Base-by-base conservation (phyloP, 768 basidiomycete genomes). In the Gymnopilus dilepis region DNA sequence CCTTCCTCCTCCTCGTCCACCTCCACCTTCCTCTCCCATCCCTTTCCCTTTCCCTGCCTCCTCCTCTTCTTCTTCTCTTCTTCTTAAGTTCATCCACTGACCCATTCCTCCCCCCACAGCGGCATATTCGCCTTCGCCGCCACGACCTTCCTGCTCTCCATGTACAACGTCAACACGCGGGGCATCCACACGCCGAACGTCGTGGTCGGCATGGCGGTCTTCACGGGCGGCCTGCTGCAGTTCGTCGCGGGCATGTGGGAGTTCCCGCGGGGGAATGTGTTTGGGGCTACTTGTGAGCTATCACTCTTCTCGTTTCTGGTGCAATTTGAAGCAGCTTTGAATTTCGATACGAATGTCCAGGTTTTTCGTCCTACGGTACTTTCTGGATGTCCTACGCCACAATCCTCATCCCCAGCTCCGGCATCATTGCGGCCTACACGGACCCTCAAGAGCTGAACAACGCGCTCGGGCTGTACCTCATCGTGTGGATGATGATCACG, bases 231-330 rank as follows among this genome's bases (percentile, higher is more conserved):
- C 48, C 84, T 94, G n/a, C 82, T 79, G 9, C 93, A 95, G 68
- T 78, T 94, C 62, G 69, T 93, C 26, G 92, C 91, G 3, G 93
- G 93, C 45, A 91, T 92, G 86, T 92, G 90, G 91, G 85, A 86
- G 71, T 83, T 85, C 63, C 80, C 83, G 1, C 75, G 82, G 30
- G 86, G 86, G 0, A 89, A 90, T 62, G 77, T 79, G 2, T 90
- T 90, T 55, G 85, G 84, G 54, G 88, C 87, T 0, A 89, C 88
- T 3, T 85, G 89, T 68, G 13, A 37, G 24, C 21, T 33, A 56
- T 28, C 7, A 38, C 9, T 30, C 15, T 1, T n/a, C 22, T 24
- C 37, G 11, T 1, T 24, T 43, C 40, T 19, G 9, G 24, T 26
- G 37, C 21, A 21, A 6, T 12, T 41, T 15, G 19, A 11, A 15